Evolutionary conservation across 192 early-diverging fungal genomes (phyloP).

Genomic region (Coemansia sp.): DNA sequence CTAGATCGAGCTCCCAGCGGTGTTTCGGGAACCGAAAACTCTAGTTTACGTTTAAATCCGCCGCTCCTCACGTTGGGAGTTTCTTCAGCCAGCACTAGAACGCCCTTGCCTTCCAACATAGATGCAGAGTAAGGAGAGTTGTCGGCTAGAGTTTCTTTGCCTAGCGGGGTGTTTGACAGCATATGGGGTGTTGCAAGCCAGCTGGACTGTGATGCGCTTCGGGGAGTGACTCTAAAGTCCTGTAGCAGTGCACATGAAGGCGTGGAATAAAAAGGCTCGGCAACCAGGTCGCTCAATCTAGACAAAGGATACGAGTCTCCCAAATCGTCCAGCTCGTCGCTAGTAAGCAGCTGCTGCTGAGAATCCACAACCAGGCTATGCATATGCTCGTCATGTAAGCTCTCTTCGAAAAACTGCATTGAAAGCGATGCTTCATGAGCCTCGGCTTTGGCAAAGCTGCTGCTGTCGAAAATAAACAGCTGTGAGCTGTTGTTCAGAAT

Average conservation of each 20-base stretch:
- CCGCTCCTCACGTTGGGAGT: slow-evolving; percentile 4
- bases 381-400: slow-evolving; percentile 20
- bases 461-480: slow-evolving; percentile 15
- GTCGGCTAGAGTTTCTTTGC: too few relatives aligned
- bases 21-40: slow-evolving; percentile 13
- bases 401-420: slow-evolving; percentile 26
- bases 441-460: neutral
- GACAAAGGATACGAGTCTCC: too few relatives aligned
- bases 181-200: neutral
- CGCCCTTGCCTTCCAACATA: neutral
- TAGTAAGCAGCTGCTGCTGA: slow-evolving; percentile 4
- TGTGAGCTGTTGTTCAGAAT: slow-evolving; percentile 19
- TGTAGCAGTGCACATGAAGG: too few relatives aligned
- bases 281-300: neutral
- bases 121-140: too few relatives aligned
- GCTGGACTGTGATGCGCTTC: neutral
- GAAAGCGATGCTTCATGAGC: slow-evolving; percentile 10
- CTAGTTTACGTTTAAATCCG: slow-evolving; percentile 5
- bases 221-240: too few relatives aligned
- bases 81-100: slow-evolving; percentile 9
- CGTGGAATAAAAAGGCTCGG: neutral
- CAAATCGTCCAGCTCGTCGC: too few relatives aligned
- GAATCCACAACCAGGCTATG: slow-evolving; percentile 18
- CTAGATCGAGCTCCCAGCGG: neutral
- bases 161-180: too few relatives aligned